Percentiles rank a stretch among this genome's conserved stretches.
These are phyloP conservation scores for Elongisporangium senticosum DNA, from an alignment of 352 stramenopile species.

Conservation along the genomic window DNA sequence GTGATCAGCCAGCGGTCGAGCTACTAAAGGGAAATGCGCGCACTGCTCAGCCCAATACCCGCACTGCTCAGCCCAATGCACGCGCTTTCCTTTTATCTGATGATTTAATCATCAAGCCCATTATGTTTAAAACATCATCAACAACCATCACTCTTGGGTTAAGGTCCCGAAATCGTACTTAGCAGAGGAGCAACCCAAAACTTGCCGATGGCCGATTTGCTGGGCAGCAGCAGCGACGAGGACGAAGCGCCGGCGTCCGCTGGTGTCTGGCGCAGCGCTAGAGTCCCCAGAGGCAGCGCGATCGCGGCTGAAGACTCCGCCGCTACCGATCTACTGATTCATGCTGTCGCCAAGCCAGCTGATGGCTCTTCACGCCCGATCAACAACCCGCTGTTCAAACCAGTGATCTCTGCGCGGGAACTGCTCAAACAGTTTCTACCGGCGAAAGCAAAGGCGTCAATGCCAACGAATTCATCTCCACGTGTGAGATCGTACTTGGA, in stretches of 20 bases:
- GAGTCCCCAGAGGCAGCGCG: conserved; percentile 8
- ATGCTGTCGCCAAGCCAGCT: not conserved
- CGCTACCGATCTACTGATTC: not conserved
- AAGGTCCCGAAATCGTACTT: not conserved
- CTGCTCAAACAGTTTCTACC: conserved; percentile 52
- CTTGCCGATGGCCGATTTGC: conserved; percentile 48
- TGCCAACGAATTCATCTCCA: conserved; percentile 3
- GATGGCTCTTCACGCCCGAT: conserved; percentile 8
- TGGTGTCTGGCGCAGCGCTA: conserved; percentile 2
- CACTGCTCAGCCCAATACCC: too few species aligned
- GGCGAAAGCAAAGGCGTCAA: conserved; percentile 6
- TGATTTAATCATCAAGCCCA: too few species aligned
- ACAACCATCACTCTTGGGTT: too few species aligned
- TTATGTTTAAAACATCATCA: too few species aligned
- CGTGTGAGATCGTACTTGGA: conserved; percentile 13
- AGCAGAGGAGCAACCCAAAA: not conserved
- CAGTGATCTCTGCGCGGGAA: conserved; percentile 53
- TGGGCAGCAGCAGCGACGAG: conserved; percentile 62
- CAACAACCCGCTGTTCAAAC: conserved; percentile 20
- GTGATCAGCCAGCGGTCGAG: too few species aligned
- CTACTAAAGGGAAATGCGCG: too few species aligned
- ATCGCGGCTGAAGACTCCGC: not conserved
- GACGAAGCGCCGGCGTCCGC: conserved; percentile 7
- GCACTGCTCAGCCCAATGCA: too few species aligned
- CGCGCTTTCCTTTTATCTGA: too few species aligned